Evolutionary conservation across 2,329 filamentous ascomycete genomes (phyloP).

Genomic region (Fusarium sambucinum): DNA sequence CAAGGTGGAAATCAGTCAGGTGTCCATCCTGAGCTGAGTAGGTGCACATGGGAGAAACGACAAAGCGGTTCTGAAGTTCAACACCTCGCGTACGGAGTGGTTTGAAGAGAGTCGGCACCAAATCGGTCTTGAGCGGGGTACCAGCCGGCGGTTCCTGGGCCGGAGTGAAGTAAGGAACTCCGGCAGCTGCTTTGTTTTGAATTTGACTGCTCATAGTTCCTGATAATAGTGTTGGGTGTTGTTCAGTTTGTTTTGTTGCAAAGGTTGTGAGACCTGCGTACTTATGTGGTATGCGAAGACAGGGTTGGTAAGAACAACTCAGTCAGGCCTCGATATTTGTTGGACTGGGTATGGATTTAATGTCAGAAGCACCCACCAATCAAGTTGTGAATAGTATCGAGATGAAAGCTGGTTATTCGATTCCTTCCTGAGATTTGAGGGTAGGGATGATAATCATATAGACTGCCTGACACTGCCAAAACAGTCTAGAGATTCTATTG

Average conservation of each 20-base stretch:
- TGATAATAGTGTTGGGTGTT: neutral
- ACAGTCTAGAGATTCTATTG: neutral
- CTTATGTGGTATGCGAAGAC: constrained; percentile 13
- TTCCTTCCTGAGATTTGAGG: neutral
- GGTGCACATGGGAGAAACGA: constrained; percentile 72
- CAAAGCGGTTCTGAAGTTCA: constrained; percentile 68
- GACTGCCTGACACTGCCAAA: neutral
- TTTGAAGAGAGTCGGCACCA: constrained; percentile 66
- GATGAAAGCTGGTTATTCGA: neutral
- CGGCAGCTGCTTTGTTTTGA: constrained; percentile 56
- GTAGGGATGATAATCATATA: constrained; percentile 7
- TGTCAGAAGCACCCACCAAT: neutral
- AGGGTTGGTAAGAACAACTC: neutral
- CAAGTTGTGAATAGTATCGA: neutral
- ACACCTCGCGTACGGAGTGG: constrained; percentile 67
- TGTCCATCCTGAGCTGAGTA: constrained; percentile 73
- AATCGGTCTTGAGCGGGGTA: constrained; percentile 56
- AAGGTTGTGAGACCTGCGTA: neutral
- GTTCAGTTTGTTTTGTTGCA: neutral
- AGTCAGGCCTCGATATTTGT: neutral
- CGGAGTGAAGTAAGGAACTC: constrained; percentile 67
- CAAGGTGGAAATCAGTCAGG: constrained; percentile 82
- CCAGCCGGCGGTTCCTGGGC: constrained; percentile 64
- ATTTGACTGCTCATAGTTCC: constrained; percentile 39
- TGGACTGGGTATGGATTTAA: constrained; percentile 12